Base-by-base conservation (phyloP, 2,329 filamentous ascomycete genomes). In the Stagonosporopsis rhizophila region DNA sequence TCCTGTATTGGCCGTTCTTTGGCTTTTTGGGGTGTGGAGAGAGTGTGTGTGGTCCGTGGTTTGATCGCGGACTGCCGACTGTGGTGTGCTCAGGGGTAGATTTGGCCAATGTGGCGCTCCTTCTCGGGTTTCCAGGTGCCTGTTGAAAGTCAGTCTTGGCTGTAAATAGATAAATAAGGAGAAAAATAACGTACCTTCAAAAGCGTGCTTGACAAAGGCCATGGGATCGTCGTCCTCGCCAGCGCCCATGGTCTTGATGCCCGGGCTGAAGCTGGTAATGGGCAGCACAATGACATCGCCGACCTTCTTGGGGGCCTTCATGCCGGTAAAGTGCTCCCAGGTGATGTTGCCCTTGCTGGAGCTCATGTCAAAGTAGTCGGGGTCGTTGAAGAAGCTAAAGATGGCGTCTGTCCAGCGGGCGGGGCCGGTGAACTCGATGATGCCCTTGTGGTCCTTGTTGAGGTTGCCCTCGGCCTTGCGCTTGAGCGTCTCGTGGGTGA, bases 131-230 rank as follows among this genome's bases (percentile, higher is more conserved):
- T 75, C 73, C 73, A 75, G 47, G 70, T 73, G 25, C 73, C 73
- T 75, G 39, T 51, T 38, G 17, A 44, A 48, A 52, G 65, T 75
- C 47, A 75, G 68, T 60, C 7, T 42, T 14, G n/a, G 23, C 3
- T 30, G 12, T 23, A 6, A 5, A 7, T 7, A 20, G 4, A 22
- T 4, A 41, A n/a, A 25, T 8, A 25, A 25, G 23, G 19, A 12
- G 7, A 6, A 28, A 8, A 9, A 6, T n/a, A 46, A 75, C 83
- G 65, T 80, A 96, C 94, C 95, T 81, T 96, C 91, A 75, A 99
- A 99, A 52, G 92, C 88, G 79, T 99, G 95, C 79, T 95, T 93
- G 59, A 99, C 95, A 81, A 96, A 98, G 1, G 95, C 95, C 91
- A 96, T 94, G 1, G 92, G 92, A 73, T 98, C 89, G 65, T 97